Percentiles rank a stretch among this genome's conserved stretches.
phyloP scores from a whole-genome alignment of 371 early-diverging fungal genomes.

The Mucor piriformis region DNA sequence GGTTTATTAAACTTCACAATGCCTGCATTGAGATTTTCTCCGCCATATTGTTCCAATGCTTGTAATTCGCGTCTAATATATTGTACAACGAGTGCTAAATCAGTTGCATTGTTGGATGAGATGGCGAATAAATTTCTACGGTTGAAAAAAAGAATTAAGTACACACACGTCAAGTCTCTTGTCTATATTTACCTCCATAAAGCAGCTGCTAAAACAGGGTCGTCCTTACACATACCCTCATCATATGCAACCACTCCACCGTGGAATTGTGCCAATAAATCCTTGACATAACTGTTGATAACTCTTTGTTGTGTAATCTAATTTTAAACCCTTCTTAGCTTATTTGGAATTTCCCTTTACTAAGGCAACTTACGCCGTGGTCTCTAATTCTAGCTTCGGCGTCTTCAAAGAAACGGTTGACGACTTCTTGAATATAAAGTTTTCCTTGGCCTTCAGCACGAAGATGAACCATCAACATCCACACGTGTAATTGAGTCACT shows the following conservation, averaged over 20 bases:
- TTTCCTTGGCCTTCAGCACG: conserved; percentile 74
- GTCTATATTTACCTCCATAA: conserved; percentile 72
- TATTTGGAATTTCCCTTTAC: conserved; percentile 16
- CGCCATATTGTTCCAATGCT: conserved; percentile 56
- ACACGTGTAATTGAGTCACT: conserved; percentile 88
- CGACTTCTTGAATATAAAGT: conserved; percentile 83
- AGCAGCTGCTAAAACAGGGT: conserved; percentile 91
- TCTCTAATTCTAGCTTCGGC: conserved; percentile 78
- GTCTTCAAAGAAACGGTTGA: conserved; percentile 89
- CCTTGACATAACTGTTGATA: conserved; percentile 75
- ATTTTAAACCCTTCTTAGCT: neutral
- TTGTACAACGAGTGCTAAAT: conserved; percentile 62
- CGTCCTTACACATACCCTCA: conserved; percentile 89
- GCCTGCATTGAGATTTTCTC: conserved; percentile 50
- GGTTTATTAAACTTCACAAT: conserved; percentile 45
- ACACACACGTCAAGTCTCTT: neutral
- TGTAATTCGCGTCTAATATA: conserved; percentile 70
- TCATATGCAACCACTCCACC: conserved; percentile 93
- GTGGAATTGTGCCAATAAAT: conserved; percentile 83
- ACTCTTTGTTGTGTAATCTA: conserved; percentile 65
- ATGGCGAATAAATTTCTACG: conserved; percentile 75
- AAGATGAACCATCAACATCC: conserved; percentile 90
- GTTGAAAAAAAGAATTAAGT: neutral
- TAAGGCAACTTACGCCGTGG: conserved; percentile 53
- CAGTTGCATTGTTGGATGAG: conserved; percentile 56